phyloP scores from a whole-genome alignment of 352 stramenopile genomes.

The Pythium chondricola region DNA sequence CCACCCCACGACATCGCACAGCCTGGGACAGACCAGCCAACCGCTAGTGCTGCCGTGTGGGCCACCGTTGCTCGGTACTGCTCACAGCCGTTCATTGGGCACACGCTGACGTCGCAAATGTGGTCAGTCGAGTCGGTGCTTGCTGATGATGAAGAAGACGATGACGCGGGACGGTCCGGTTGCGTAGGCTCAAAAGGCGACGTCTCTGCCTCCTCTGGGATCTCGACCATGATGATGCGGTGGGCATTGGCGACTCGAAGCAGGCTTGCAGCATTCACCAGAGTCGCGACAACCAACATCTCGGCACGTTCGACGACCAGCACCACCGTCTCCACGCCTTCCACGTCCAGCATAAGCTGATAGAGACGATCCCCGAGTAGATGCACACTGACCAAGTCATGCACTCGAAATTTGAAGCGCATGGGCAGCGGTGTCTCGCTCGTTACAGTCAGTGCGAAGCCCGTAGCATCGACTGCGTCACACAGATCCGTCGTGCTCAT shows the following conservation, averaged over 20 bases:
- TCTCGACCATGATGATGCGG: slow-evolving; percentile 48
- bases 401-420: slow-evolving; percentile 49
- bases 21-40: slow-evolving; percentile 72
- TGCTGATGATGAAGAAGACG: too few relatives aligned
- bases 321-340: slow-evolving; percentile 64
- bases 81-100: slow-evolving; percentile 55
- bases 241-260: slow-evolving; percentile 29
- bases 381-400: slow-evolving; percentile 22
- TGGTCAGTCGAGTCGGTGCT: too few relatives aligned
- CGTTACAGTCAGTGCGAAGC: slow-evolving; percentile 48
- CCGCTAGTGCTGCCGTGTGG: slow-evolving; percentile 66
- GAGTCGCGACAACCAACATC: slow-evolving; percentile 49
- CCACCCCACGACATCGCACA: slow-evolving; percentile 74
- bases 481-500: slow-evolving; percentile 37
- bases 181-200: slow-evolving; percentile 14
- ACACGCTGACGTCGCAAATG: slow-evolving; percentile 56
- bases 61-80: slow-evolving; percentile 76
- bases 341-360: slow-evolving; percentile 26
- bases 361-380: slow-evolving; percentile 14
- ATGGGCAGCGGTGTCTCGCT: slow-evolving; percentile 34
- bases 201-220: slow-evolving; percentile 28
- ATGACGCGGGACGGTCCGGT: too few relatives aligned
- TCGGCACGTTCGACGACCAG: slow-evolving; percentile 49
- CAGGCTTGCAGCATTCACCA: slow-evolving; percentile 29
- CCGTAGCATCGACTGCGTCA: slow-evolving; percentile 37